A percentile compares a stretch with the other conserved stretches of the same genome.
Conservation (phyloP, 1,139 yeast species). For the Wickerhamomyces sp. region DNA sequence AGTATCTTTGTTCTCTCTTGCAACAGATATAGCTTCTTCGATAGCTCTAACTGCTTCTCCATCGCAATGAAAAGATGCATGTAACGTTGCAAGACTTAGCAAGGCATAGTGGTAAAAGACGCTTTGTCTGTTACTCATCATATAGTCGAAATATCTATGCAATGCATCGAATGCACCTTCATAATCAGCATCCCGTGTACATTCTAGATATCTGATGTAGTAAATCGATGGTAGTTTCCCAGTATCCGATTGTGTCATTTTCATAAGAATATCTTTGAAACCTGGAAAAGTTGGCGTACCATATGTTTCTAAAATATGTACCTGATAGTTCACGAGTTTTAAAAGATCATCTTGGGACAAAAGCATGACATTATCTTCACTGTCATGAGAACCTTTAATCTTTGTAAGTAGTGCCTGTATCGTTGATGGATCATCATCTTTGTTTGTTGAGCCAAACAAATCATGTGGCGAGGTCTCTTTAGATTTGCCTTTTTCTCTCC, state of each 20-base stretch:
- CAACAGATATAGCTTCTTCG: slow-evolving; percentile 84
- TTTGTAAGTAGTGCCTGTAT: slow-evolving; percentile 4
- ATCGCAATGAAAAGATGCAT: slow-evolving; percentile 71
- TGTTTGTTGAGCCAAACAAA: slow-evolving; percentile 19
- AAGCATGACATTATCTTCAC: slow-evolving; percentile 24
- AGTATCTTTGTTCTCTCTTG: slow-evolving; percentile 79
- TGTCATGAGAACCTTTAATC: neutral
- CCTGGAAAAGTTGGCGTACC: slow-evolving; percentile 50
- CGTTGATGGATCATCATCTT: slow-evolving; percentile 18
- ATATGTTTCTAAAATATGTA: slow-evolving; percentile 47
- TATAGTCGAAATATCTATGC: slow-evolving; percentile 83
- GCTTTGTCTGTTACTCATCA: slow-evolving; percentile 65
- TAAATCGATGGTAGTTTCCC: slow-evolving; percentile 59
- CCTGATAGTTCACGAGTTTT: slow-evolving; percentile 50
- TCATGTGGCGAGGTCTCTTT: slow-evolving; percentile 7
- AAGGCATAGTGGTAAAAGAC: slow-evolving; percentile 79
- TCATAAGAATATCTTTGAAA: slow-evolving; percentile 39
- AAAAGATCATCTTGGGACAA: slow-evolving; percentile 53
- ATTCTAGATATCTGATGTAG: slow-evolving; percentile 61
- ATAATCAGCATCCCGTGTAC: slow-evolving; percentile 59
- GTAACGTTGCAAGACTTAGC: slow-evolving; percentile 71
- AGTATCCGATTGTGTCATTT: slow-evolving; percentile 49
- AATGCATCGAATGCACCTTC: slow-evolving; percentile 69
- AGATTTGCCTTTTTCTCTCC: slow-evolving; percentile 7
- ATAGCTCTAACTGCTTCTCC: slow-evolving; percentile 75